A percentile compares a stretch with the other conserved stretches of the same genome.
These are phyloP conservation scores for Cryptosporidium tyzzeri DNA, from an alignment of 169 alveolate genomes.

Conservation along the genomic window DNA sequence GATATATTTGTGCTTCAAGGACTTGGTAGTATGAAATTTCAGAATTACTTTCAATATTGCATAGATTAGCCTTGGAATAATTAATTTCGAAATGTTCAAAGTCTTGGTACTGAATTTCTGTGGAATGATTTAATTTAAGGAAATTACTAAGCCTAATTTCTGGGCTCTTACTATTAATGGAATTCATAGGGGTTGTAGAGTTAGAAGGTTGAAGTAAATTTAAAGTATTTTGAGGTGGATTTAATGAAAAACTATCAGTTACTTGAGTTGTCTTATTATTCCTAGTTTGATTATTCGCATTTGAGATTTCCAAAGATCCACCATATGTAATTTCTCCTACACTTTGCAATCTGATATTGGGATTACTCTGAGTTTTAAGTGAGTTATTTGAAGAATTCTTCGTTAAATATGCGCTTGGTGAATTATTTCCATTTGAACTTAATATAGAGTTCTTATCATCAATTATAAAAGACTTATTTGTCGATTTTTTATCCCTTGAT, in stretches of 20 bases:
- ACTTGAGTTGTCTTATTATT: not conserved
- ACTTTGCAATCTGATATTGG: not conserved
- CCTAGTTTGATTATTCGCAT: not conserved
- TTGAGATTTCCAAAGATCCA: not conserved
- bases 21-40: constrained; percentile 53
- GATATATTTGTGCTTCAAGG: constrained; percentile 71
- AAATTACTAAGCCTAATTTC: constrained; percentile 11
- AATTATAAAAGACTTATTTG: not conserved
- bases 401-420: not conserved
- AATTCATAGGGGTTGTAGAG: not conserved
- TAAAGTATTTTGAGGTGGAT: not conserved
- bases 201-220: not conserved
- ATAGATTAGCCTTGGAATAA: not conserved
- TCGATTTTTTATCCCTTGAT: not conserved
- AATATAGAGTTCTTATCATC: not conserved
- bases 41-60: not conserved
- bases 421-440: constrained; percentile 1
- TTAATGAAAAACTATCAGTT: not conserved
- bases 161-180: not conserved
- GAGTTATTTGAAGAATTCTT: not conserved
- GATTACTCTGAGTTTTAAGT: not conserved
- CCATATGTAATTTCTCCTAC: not conserved
- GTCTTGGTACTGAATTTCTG: constrained; percentile 17
- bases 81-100: constrained; percentile 35
- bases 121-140: constrained; percentile 3